These are phyloP conservation scores for Thalassiosira oceanica DNA, from an alignment of 352 stramenopile genomes.

Conservation along the genomic window DNA sequence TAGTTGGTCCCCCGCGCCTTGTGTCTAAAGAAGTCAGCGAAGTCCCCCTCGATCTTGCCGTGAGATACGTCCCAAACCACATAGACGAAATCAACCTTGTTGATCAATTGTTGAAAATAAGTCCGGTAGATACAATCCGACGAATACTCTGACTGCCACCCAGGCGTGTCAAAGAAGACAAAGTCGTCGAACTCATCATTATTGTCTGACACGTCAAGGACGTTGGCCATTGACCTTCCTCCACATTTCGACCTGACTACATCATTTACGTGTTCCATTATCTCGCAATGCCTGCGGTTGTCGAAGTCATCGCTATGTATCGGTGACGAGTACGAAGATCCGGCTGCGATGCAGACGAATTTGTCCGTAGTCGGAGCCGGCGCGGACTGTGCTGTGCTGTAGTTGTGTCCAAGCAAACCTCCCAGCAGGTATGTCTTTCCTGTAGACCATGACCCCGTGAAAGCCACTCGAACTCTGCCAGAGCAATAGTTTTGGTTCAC, in stretches of 20 bases:
- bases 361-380: constrained; percentile 40
- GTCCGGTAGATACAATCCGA: constrained; percentile 36
- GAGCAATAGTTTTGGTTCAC: constrained; percentile 41
- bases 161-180: constrained; percentile 45
- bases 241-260: constrained; percentile 25
- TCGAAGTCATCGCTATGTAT: constrained; percentile 44
- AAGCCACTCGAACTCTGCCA: constrained; percentile 31
- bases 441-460: constrained; percentile 37
- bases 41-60: constrained; percentile 46
- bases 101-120: constrained; percentile 40
- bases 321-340: constrained; percentile 30
- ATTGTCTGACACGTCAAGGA: constrained; percentile 34
- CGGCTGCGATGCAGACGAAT: constrained; percentile 36
- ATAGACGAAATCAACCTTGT: constrained; percentile 49
- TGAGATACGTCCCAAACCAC: constrained; percentile 47
- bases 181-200: constrained; percentile 44
- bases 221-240: constrained; percentile 25
- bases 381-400: constrained; percentile 33
- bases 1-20: constrained; percentile 39
- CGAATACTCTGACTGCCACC: constrained; percentile 38
- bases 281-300: constrained; percentile 31
- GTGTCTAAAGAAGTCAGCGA: constrained; percentile 37
- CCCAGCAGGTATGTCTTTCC: constrained; percentile 42
- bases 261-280: constrained; percentile 47
- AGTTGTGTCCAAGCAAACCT: constrained; percentile 34